Conservation (phyloP, 345 rosid genomes). For the Lagerstroemia speciosa region DNA sequence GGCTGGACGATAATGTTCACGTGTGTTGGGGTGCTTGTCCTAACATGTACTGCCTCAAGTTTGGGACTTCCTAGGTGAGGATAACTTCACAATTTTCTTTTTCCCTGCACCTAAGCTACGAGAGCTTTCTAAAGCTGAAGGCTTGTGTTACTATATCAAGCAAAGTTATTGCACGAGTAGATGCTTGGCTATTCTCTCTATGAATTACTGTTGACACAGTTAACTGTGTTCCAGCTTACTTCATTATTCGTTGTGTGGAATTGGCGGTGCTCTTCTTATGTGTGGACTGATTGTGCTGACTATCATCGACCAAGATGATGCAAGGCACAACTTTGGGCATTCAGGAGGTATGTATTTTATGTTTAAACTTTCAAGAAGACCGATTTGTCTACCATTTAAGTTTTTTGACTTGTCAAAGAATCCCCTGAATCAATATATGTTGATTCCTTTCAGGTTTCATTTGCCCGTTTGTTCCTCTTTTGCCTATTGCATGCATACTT, state of each 20-base stretch:
- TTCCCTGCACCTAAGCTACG: neutral
- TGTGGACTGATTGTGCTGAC: constrained; percentile 62
- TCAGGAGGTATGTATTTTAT: constrained; percentile 62
- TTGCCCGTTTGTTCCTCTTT: constrained; percentile 93
- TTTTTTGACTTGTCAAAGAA: neutral
- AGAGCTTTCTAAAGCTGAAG: too few species aligned
- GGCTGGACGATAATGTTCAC: constrained; percentile 88
- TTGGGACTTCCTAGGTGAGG: constrained; percentile 61
- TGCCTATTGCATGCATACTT: constrained; percentile 74
- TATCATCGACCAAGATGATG: constrained; percentile 72
- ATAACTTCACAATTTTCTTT: neutral
- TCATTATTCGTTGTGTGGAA: constrained; percentile 55
- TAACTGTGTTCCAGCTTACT: constrained; percentile 31
- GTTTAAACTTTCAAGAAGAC: neutral
- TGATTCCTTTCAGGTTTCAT: constrained; percentile 51
- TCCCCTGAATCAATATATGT: neutral
- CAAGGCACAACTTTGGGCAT: constrained; percentile 83
- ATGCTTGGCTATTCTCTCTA: neutral
- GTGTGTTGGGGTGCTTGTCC: constrained; percentile 59
- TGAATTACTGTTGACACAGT: neutral
- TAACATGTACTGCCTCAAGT: constrained; percentile 66
- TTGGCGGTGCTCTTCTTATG: constrained; percentile 69
- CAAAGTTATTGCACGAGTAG: neutral
- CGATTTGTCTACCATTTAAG: neutral
- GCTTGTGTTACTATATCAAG: neutral